These are phyloP conservation scores for Deinandra increscens DNA, from an alignment of 129 eudicot species.

Conservation along the genomic window DNA sequence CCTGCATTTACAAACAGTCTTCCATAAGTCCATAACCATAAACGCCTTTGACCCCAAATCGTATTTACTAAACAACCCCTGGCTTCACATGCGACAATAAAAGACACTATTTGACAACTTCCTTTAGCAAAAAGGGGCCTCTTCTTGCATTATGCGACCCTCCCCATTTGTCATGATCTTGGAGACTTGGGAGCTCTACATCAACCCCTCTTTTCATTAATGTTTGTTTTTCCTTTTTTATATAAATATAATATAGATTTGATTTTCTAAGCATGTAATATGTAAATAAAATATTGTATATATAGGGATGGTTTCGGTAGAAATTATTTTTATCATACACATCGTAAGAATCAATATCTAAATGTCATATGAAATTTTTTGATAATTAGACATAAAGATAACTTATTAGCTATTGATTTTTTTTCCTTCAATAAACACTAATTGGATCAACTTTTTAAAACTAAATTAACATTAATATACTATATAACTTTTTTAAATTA, in stretches of 20 bases:
- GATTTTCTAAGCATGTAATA: background rate
- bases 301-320: too few species aligned
- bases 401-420: too few species aligned
- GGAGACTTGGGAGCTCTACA: background rate
- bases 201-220: conserved; percentile 12
- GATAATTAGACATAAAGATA: too few species aligned
- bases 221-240: background rate
- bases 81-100: background rate
- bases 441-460: too few species aligned
- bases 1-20: conserved; percentile 30
- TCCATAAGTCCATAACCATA: background rate
- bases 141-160: conserved; percentile 6
- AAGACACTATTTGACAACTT: conserved; percentile 22
- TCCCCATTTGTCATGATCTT: conserved; percentile 33
- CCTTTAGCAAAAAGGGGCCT: conserved; percentile 14
- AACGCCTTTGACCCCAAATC: background rate
- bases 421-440: too few species aligned
- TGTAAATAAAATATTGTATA: background rate
- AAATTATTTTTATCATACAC: too few species aligned
- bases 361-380: too few species aligned
- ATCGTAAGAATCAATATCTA: too few species aligned
- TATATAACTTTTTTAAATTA: too few species aligned
- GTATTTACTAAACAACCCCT: background rate
- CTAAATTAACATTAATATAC: too few species aligned
- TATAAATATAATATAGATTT: background rate